phyloP scores from a whole-genome alignment of 805 yeast genomes.

The Candida wancherniae region DNA sequence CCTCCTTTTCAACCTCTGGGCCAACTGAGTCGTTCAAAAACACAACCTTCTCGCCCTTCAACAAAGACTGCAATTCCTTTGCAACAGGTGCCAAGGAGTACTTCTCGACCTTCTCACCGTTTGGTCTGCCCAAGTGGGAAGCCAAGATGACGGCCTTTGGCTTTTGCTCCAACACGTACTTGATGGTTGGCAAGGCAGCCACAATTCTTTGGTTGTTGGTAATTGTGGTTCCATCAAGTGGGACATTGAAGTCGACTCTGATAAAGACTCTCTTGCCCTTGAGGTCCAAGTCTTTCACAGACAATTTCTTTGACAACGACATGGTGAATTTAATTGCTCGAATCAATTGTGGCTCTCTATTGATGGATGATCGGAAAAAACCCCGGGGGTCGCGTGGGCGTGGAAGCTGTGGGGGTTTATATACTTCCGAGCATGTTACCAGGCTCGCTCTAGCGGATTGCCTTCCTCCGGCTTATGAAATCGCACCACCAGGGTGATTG shows the following conservation, averaged over 20 bases:
- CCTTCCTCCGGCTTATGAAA: too few species aligned
- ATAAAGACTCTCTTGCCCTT: conserved; percentile 93
- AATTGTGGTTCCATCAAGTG: conserved; percentile 92
- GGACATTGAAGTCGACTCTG: conserved; percentile 96
- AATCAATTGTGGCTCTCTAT: too few species aligned
- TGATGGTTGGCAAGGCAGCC: conserved; percentile 98
- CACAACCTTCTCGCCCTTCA: conserved; percentile 57
- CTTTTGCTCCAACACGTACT: conserved; percentile 86
- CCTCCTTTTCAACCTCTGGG: conserved; percentile 75
- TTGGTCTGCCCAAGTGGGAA: conserved; percentile 99
- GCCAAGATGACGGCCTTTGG: conserved; percentile 92
- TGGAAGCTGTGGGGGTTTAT: too few species aligned
- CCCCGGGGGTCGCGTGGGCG: too few species aligned
- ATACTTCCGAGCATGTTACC: too few species aligned
- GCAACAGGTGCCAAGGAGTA: conserved; percentile 94
- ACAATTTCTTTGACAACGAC: conserved; percentile 92
- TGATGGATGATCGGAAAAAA: too few species aligned
- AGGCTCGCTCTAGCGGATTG: too few species aligned
- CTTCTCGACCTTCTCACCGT: conserved; percentile 82
- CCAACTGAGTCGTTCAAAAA: conserved; percentile 95
- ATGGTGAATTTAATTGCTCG: conserved; percentile 33
- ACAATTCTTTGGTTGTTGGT: conserved; percentile 99
- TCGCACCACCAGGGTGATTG: too few species aligned
- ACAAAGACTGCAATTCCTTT: conserved; percentile 74
- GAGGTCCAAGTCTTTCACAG: conserved; percentile 86